Conservation (phyloP, 371 early-diverging fungal genomes). For the Circinella minor region DNA sequence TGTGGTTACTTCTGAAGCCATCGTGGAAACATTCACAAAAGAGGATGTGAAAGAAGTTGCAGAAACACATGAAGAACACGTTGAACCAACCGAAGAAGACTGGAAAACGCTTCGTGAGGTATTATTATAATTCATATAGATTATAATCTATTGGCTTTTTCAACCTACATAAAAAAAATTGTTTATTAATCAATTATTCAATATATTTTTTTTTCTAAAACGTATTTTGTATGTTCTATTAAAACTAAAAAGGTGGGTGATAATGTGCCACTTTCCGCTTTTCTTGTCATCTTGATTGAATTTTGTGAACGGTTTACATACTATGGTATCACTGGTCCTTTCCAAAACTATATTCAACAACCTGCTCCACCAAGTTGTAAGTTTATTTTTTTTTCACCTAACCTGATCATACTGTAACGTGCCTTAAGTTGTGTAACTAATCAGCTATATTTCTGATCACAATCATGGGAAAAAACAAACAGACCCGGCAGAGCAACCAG, state of each 20-base stretch:
- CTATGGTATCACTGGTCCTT: constrained; percentile 68
- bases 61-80: constrained; percentile 12
- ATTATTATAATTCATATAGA: too few species aligned
- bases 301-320: constrained; percentile 82
- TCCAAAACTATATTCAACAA: constrained; percentile 68
- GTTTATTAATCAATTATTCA: too few species aligned
- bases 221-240: too few species aligned
- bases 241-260: constrained; percentile 27
- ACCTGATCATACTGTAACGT: background rate
- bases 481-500: constrained; percentile 50
- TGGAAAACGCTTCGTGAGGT: constrained; percentile 48
- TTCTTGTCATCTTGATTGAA: constrained; percentile 71
- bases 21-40: too few species aligned
- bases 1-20: too few species aligned
- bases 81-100: constrained; percentile 33
- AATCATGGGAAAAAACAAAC: background rate
- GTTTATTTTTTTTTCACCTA: constrained; percentile 15
- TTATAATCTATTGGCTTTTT: too few species aligned
- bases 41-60: too few species aligned
- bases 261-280: constrained; percentile 56
- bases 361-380: constrained; percentile 47
- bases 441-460: constrained; percentile 9
- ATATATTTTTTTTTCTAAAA: too few species aligned
- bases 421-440: background rate
- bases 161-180: too few species aligned